phyloP scores from a whole-genome alignment of 1,284 basidiomycete species.

The Tylopilus sp. region DNA sequence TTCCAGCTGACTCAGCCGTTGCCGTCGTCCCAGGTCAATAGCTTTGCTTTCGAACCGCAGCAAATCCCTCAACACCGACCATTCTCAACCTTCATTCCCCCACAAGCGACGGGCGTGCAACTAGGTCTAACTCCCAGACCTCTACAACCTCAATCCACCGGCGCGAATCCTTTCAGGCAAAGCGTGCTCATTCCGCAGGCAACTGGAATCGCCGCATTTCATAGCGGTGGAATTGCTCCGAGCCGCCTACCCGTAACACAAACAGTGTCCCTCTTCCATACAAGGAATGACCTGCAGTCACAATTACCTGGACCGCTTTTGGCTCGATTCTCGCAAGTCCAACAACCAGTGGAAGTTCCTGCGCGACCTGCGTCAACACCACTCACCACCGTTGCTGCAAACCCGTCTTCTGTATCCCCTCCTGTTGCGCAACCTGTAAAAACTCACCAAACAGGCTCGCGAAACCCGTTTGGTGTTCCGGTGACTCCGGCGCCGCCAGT shows the following conservation, averaged over 20 bases:
- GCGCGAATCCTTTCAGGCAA: slow-evolving; percentile 33
- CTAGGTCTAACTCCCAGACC: slow-evolving; percentile 28
- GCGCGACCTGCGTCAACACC: slow-evolving; percentile 69
- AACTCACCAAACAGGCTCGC: slow-evolving; percentile 89
- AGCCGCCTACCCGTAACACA: slow-evolving; percentile 9
- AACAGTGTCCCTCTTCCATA: slow-evolving; percentile 13
- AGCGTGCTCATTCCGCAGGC: slow-evolving; percentile 51
- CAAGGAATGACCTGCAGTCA: slow-evolving; percentile 4
- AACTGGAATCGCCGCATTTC: slow-evolving; percentile 76
- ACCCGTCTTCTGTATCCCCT: slow-evolving; percentile 36
- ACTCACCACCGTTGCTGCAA: slow-evolving; percentile 39
- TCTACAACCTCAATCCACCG: slow-evolving; percentile 46
- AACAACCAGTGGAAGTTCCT: slow-evolving; percentile 34
- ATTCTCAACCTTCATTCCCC: slow-evolving; percentile 51
- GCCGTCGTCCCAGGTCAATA: slow-evolving; percentile 37
- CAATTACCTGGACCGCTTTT: slow-evolving; percentile 9
- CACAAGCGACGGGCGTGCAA: slow-evolving; percentile 35
- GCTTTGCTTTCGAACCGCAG: slow-evolving; percentile 40
- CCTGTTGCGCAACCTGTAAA: slow-evolving; percentile 60
- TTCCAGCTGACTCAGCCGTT: slow-evolving; percentile 16
- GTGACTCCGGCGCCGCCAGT: slow-evolving; percentile 64
- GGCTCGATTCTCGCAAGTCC: not conserved
- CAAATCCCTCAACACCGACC: slow-evolving; percentile 46
- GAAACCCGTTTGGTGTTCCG: slow-evolving; percentile 90
- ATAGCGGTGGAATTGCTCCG: slow-evolving; percentile 44